Base-by-base conservation (phyloP, 2,329 filamentous ascomycete species). In the Berkeleyomyces basicola region DNA sequence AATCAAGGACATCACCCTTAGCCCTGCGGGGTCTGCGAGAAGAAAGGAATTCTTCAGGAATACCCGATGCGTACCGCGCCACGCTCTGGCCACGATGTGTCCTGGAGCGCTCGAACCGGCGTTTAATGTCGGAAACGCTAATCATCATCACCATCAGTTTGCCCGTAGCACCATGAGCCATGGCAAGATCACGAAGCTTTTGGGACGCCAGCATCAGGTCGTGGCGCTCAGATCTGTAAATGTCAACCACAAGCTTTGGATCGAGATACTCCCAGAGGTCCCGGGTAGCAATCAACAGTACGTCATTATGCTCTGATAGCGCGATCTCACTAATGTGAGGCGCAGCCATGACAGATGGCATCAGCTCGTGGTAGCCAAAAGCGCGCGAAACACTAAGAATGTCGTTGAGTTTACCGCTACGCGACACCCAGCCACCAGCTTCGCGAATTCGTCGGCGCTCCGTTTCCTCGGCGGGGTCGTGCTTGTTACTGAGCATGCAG, bases 131-230 rank as follows among this genome's bases (percentile, higher is more conserved):
- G 62, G 87, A 86, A 44, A 99, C 87, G 62, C 91, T 92, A 62
- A 99, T 85, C 78, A 99, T 89, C 92, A 97, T 97, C 53, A 99
- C 90, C 91, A 97, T 97, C 66, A 97, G 88, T 75, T 99, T 99
- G 70, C 86, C 87, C 1, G 85, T 91, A 10, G 92, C 89, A 61
- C 93, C 93, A 71, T 96, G 97, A 0, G 92, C 90, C 71, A 99
- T 96, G 49, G 93, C 93, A 62, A 97, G 78, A 75, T 99, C 93
- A 64, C 93, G 85, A 40, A 99, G 80, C 74, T 95, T 96, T 72
- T 97, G 92, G 3, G 93, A 87, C 14, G 92, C 93, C 62, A 89
- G 82, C 93, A 99, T 99, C 53, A 96, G 79, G 71, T 99, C 92
- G 55, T 83, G 82, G 5, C 90, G 85, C 73, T 96, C 92, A 33